Percentiles rank a stretch among this genome's conserved stretches.
phyloP scores from a whole-genome alignment of 1,284 basidiomycete species.

The Baeospora myosura region DNA sequence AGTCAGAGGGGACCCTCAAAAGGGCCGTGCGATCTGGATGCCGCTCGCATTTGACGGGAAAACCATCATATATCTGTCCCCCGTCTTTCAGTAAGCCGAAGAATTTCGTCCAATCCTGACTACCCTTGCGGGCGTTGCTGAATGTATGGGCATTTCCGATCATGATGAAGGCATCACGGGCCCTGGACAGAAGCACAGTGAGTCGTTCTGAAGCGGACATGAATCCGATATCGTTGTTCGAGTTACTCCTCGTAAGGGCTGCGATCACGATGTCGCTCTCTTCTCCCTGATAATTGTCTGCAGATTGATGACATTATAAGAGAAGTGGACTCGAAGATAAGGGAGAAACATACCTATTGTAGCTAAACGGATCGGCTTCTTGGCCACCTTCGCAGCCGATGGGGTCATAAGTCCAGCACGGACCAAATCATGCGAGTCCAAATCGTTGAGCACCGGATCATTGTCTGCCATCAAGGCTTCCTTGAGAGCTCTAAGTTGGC shows the following conservation, averaged over 20 bases:
- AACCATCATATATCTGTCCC: slow-evolving; percentile 47
- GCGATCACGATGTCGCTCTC: slow-evolving; percentile 59
- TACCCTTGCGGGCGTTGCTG: slow-evolving; percentile 42
- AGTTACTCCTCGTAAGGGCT: slow-evolving; percentile 55
- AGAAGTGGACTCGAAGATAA: slow-evolving; percentile 1
- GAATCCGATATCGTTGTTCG: slow-evolving; percentile 50
- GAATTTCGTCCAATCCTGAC: slow-evolving; percentile 40
- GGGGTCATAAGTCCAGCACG: slow-evolving; percentile 42
- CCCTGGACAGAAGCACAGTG: slow-evolving; percentile 62
- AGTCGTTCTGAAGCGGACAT: slow-evolving; percentile 59
- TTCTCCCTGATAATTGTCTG: slow-evolving; percentile 65
- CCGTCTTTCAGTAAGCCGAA: slow-evolving; percentile 33
- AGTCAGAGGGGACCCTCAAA: slow-evolving; percentile 36
- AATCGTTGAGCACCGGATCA: slow-evolving; percentile 55
- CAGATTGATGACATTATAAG: too few relatives aligned
- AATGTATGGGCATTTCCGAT: slow-evolving; percentile 59
- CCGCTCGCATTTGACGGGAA: slow-evolving; percentile 49
- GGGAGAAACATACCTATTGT: slow-evolving; percentile 43
- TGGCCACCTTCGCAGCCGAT: slow-evolving; percentile 29
- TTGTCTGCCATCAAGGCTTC: slow-evolving; percentile 36
- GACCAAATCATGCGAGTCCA: slow-evolving; percentile 52
- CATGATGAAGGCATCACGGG: slow-evolving; percentile 53
- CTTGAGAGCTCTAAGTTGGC: slow-evolving; percentile 49
- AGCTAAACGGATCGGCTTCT: slow-evolving; percentile 42
- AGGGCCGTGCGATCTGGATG: slow-evolving; percentile 37